Evolutionary conservation across 768 basidiomycete species (phyloP), one percentile per base, ranked within the genome.

Genomic region (Trametes coccinea): DNA sequence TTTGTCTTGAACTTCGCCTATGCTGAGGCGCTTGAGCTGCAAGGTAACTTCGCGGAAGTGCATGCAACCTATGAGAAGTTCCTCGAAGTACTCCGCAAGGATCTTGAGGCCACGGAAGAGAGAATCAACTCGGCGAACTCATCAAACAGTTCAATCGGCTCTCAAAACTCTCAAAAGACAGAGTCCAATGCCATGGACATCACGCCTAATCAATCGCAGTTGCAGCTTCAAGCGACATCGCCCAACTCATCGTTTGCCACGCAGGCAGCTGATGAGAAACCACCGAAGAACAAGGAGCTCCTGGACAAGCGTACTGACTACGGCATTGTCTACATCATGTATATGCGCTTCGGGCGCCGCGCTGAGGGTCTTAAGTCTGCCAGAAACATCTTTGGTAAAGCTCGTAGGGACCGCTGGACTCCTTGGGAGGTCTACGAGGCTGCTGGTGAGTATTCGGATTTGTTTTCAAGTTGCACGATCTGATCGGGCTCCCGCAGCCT

Each of bases 351-450:
- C 69, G 89, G 89, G 11, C 78, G 92, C 63, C 82, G 97, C 45
- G 87, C 95, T 4, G 93, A 96, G 78, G 92, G 92, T 17, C 83
- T 93, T 67, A 90, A 90, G 73, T 79, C 88, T 3, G 88, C 90
- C 43, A 79, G 95, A 57, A 78, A 80, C 0, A 77, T 94, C 5
- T 98, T 98, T 68, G 84, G 82, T 17, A 89, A 88, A 73, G 93
- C 94, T 10, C 81, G 95, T 66, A 90, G 86, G 69, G 83, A 84
- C 57, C 81, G 81, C 48, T 91, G 82, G 84, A 83, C 83, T 2
- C 82, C 92, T 14, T 98, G 97, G 97, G 90, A 95, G 69, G 90
- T 93, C 0, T 96, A 88, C 68, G 95, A 98, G 72, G 90, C 95
- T 45, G 88, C 92, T 56, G 95, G 95, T 95, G 64, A 39, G 80